Base-by-base conservation (phyloP, 257 asterid genomes). In the Ocimum tenuiflorum region DNA sequence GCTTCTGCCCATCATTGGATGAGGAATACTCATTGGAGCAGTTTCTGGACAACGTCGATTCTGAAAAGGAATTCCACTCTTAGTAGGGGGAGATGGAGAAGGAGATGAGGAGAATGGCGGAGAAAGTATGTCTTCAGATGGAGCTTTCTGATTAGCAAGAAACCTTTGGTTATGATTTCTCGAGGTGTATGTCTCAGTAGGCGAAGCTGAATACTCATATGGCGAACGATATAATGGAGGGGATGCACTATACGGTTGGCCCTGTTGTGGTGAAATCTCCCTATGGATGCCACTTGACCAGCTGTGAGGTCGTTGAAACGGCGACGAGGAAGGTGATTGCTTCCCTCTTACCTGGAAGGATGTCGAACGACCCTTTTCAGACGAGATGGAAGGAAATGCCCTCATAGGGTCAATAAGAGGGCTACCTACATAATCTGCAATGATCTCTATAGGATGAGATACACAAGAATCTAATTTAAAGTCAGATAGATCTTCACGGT, bases 81-180 rank as follows among this genome's bases (percentile, higher is more conserved):
- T 70, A n/a, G 95, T 69, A 0, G 97, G 96, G 7, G 97, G 96
- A 15, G 97, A 87, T 3, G 90, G 97, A 68, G 95, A 89, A 49
- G 95, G 94, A 49, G 98, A 89, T 7, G 95, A 65, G 0, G 99
- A 89, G 69, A 89, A 85, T 7, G 99, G 97, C 65, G 99, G 97
- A 36, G 98, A 92, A 74, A 91, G 85, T 57, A 87, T 76, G 27
- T 89, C 96, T 43, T 85, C 92, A 7, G 74, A 72, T 7, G 75
- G 51, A 1, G 80, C 63, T 69, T 67, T 87, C 42, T 80, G 87
- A 72, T 72, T 82, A 73, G 69, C 60, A 11, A 78, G 81, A 12
- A 69, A 46, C 77, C 89, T 79, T 72, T 79, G 85, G 69, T 76
- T 78, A 53, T 81, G 87, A 23, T 67, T 69, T 79, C 85, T 83